Percentiles rank a stretch among this genome's conserved stretches.
Conservation (phyloP, 345 rosid species). For the Excoecaria cochinchinensis region DNA sequence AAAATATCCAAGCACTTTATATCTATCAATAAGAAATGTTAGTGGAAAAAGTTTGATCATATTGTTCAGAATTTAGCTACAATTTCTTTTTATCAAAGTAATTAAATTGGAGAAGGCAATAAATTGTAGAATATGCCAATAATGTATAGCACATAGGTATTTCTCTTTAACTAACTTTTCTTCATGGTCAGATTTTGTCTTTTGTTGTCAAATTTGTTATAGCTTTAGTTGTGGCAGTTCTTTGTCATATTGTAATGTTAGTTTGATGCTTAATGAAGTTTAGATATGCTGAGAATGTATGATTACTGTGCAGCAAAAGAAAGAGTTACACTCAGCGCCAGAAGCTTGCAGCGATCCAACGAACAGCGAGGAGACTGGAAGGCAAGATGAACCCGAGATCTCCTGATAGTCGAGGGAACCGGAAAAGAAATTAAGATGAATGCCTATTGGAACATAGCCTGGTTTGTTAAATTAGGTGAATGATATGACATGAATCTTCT, state of each 20-base stretch:
- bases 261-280: constrained; percentile 2
- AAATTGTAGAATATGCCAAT: neutral
- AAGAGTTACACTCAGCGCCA: constrained; percentile 50
- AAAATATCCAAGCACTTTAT: neutral
- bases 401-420: constrained; percentile 31
- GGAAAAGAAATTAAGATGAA: constrained; percentile 47
- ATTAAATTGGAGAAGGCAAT: neutral
- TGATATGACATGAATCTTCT: neutral
- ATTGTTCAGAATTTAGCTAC: neutral
- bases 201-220: neutral
- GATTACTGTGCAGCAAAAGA: constrained; percentile 47
- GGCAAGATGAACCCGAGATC: constrained; percentile 40
- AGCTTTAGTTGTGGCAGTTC: neutral
- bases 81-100: too few relatives aligned
- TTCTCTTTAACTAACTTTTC: neutral
- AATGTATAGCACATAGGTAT: neutral
- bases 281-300: neutral
- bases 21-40: neutral
- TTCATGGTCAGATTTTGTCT: neutral
- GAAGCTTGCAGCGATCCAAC: constrained; percentile 56
- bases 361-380: constrained; percentile 58
- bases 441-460: constrained; percentile 1
- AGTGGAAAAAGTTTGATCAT: neutral
- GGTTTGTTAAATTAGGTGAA: constrained; percentile 13
- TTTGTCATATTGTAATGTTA: neutral